phyloP scores from a whole-genome alignment of 352 stramenopile species.

The Pythium aristosporum region DNA sequence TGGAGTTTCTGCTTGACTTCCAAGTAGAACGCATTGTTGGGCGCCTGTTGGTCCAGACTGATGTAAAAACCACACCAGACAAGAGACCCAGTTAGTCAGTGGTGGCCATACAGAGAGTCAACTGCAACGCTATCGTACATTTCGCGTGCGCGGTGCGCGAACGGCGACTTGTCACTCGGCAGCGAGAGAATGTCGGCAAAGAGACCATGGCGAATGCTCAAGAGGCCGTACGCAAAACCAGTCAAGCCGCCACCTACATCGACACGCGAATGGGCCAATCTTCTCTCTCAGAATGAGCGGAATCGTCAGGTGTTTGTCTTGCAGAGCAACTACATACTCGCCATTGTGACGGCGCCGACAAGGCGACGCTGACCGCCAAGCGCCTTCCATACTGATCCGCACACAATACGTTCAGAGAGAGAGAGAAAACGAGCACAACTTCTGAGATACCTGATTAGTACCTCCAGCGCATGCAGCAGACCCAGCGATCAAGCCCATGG shows the following conservation, averaged over 20 bases:
- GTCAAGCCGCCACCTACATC: slow-evolving; percentile 50
- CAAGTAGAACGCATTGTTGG: slow-evolving; percentile 30
- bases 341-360: slow-evolving; percentile 25
- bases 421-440: background rate
- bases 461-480: slow-evolving; percentile 25
- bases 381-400: slow-evolving; percentile 18
- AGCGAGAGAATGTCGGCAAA: slow-evolving; percentile 71
- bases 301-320: background rate
- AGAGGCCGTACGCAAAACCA: slow-evolving; percentile 63
- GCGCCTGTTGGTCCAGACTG: slow-evolving; percentile 23
- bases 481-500: slow-evolving; percentile 43
- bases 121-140: slow-evolving; percentile 35
- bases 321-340: slow-evolving; percentile 19
- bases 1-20: slow-evolving; percentile 55
- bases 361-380: slow-evolving; percentile 24
- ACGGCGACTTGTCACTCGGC: slow-evolving; percentile 62
- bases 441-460: background rate
- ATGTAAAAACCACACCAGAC: background rate
- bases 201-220: slow-evolving; percentile 65
- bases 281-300: background rate
- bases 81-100: background rate
- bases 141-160: slow-evolving; percentile 45
- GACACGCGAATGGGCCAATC: background rate
- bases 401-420: background rate
- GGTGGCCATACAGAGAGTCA: background rate